Evolutionary conservation across 2,329 filamentous ascomycete species (phyloP).

Genomic region (Lecanosticta acicola): DNA sequence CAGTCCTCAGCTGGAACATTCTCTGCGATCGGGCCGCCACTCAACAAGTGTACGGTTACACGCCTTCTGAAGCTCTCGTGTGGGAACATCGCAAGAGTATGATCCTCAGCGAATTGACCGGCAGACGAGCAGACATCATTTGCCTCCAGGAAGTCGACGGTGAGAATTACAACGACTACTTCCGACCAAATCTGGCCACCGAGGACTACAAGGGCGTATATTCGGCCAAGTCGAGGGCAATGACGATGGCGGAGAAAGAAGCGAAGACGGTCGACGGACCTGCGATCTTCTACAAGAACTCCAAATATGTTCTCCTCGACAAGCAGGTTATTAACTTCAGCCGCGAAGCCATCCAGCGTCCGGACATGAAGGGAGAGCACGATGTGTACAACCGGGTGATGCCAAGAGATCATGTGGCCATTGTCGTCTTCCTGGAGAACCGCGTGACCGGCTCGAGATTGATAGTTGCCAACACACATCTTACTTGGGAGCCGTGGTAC

Average conservation of each 20-base stretch:
- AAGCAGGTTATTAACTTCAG: slow-evolving; percentile 92
- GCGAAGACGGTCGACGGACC: slow-evolving; percentile 90
- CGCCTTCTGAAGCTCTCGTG: slow-evolving; percentile 69
- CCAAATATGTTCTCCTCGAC: slow-evolving; percentile 88
- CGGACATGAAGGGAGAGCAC: slow-evolving; percentile 94
- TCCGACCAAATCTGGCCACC: slow-evolving; percentile 78
- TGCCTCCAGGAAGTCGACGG: slow-evolving; percentile 91
- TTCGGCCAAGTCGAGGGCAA: slow-evolving; percentile 82
- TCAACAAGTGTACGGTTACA: slow-evolving; percentile 79
- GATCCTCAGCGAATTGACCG: slow-evolving; percentile 75
- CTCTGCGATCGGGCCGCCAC: slow-evolving; percentile 93
- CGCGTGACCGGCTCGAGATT: slow-evolving; percentile 81
- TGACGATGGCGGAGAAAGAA: slow-evolving; percentile 87
- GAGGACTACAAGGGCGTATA: slow-evolving; percentile 91
- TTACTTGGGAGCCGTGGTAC: slow-evolving; percentile 88
- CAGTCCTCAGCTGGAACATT: slow-evolving; percentile 90
- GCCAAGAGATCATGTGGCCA: slow-evolving; percentile 95
- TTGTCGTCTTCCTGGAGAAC: slow-evolving; percentile 89
- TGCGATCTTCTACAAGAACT: slow-evolving; percentile 92
- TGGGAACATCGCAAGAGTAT: slow-evolving; percentile 84
- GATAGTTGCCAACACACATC: slow-evolving; percentile 88
- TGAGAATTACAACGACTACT: slow-evolving; percentile 86
- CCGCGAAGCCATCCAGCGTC: slow-evolving; percentile 84
- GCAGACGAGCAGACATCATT: slow-evolving; percentile 78
- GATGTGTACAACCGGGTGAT: slow-evolving; percentile 98